Evolutionary conservation across 2,329 filamentous ascomycete species (phyloP).

Genomic region (Trichoderma sp.): DNA sequence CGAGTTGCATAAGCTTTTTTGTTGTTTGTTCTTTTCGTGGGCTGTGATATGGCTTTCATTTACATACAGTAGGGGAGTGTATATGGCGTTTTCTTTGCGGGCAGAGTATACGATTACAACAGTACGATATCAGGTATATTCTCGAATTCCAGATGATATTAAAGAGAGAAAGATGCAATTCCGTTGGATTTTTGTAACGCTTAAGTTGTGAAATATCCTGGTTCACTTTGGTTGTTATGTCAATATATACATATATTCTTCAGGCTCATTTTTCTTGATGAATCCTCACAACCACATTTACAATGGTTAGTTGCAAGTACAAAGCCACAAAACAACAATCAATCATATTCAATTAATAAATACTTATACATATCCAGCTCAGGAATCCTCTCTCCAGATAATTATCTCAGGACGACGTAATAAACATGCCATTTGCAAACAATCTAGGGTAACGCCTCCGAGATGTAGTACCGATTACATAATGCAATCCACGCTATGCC

Average conservation of each 20-base stretch:
- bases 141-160: neutral
- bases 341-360: neutral
- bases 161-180: neutral
- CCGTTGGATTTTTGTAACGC: neutral
- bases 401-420: neutral
- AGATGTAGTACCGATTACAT: neutral
- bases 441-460: neutral
- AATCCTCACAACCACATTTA: neutral
- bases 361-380: neutral
- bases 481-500: neutral
- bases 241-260: neutral
- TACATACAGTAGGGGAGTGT: neutral
- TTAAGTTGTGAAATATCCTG: neutral
- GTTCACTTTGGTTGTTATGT: neutral
- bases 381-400: neutral
- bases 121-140: neutral
- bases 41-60: neutral
- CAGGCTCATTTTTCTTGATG: neutral
- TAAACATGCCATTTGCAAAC: neutral
- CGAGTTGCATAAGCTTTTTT: slow-evolving; percentile 36
- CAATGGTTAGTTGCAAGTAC: neutral
- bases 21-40: neutral
- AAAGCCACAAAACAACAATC: neutral
- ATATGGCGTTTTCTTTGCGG: neutral
- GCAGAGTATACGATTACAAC: neutral